phyloP scores from a whole-genome alignment of 441 rosid genomes.

The Corymbia citriodora region DNA sequence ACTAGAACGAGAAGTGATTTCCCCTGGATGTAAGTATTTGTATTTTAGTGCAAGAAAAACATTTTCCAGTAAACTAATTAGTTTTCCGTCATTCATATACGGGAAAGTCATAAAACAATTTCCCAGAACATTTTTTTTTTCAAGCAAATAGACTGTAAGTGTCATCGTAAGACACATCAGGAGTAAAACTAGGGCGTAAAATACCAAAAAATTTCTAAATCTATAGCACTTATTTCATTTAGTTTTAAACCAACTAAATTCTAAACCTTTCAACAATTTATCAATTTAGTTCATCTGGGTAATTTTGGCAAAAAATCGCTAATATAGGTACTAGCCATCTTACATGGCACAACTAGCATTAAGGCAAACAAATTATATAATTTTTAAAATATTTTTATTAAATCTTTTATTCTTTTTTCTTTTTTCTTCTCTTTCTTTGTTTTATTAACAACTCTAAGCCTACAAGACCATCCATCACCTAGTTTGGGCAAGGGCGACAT shows the following conservation, averaged over 20 bases:
- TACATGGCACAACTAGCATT: accelerated
- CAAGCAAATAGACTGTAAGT: neutral
- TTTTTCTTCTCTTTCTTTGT: too few relatives aligned
- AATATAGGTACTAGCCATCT: too few relatives aligned
- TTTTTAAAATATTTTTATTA: too few relatives aligned
- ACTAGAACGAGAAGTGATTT: neutral
- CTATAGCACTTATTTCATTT: accelerated
- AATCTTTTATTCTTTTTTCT: too few relatives aligned
- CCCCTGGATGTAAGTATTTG: accelerated
- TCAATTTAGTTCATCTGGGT: accelerated
- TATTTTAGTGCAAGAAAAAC: neutral
- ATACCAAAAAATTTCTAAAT: too few relatives aligned
- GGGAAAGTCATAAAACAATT: accelerated
- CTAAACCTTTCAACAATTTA: too few relatives aligned
- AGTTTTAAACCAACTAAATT: accelerated
- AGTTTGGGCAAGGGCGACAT: accelerated
- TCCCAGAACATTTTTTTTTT: accelerated
- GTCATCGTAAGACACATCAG: neutral
- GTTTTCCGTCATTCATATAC: neutral
- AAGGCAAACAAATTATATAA: neutral
- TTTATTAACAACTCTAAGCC: neutral
- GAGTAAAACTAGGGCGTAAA: neutral
- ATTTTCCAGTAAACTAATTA: neutral
- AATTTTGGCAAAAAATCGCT: too few relatives aligned
- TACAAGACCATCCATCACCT: accelerated